Evolutionary conservation across 2,329 filamentous ascomycete species (phyloP), one percentile per base, ranked within the genome.

Genomic region (Aspergillus uvarum): DNA sequence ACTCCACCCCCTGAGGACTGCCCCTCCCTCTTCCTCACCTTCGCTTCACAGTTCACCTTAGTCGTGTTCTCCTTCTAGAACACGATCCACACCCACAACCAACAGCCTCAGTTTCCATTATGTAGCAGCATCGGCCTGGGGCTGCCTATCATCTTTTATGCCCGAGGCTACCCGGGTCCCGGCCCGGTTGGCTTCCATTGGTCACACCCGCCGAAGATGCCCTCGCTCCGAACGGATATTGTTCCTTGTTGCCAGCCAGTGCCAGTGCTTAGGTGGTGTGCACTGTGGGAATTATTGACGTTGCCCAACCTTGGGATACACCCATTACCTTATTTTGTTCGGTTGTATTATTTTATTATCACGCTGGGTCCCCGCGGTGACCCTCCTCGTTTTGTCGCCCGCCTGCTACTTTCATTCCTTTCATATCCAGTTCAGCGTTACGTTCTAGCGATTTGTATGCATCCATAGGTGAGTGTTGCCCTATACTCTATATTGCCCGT

Each of bases 111-210:
- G 54, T 63, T 61, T 59, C 51, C 58, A 60, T 62, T 62, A 58
- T 44, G 53, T 55, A 55, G 42, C 51, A 11, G 50, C 50, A 57
- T 64, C 61, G 63, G 63, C 53, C 54, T 57, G 38, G 44, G 35
- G 61, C 44, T 55, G 51, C 58, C 44, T 55, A 55, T 55, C 52
- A 47, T 48, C 32, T 48, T 42, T 26, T 59, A 59, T 47, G 58
- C 54, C 62, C 63, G 60, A 63, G 47, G 51, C 53, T 61, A 61
- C 59, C 63, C 63, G 63, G 61, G 50, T 57, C 52, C 61, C 63
- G 61, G 63, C 53, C 63, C 63, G 61, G 63, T 63, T 38, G 51
- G 26, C 29, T 63, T 21, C 58, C 32, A 64, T 64, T 64, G 63
- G 63, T 42, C 47, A 38, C 24, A 12, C 11, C 31, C 63, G 61